Conservation (phyloP, 2,329 filamentous ascomycete species). For the Pseudogymnoascus sp. region DNA sequence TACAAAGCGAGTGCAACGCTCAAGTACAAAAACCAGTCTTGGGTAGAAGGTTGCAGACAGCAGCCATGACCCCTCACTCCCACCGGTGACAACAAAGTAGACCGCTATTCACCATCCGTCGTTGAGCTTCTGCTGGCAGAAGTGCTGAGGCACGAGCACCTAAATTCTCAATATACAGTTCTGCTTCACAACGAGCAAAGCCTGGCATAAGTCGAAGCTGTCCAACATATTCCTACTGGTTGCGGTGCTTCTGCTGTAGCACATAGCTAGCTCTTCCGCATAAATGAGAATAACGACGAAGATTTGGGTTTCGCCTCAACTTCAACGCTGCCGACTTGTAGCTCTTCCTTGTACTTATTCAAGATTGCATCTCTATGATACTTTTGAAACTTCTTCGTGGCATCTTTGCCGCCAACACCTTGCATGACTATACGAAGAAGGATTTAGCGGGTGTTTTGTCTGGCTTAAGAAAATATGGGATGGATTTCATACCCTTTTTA, state of each 20-base stretch:
- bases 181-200: background rate
- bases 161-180: background rate
- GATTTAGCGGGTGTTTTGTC: background rate
- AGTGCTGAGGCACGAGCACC: background rate
- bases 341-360: conserved; percentile 50
- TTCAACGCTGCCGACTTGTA: conserved; percentile 41
- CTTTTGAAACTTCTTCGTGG: conserved; percentile 21
- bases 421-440: conserved; percentile 10
- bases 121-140: background rate
- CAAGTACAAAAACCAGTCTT: background rate
- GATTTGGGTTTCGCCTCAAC: conserved; percentile 1
- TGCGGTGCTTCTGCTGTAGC: background rate
- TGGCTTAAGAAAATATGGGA: conserved; percentile 25
- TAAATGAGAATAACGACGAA: conserved; percentile 2
- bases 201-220: background rate
- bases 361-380: conserved; percentile 16
- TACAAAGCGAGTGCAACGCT: background rate
- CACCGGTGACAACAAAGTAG: background rate
- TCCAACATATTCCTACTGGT: background rate
- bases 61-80: background rate
- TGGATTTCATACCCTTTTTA: conserved; percentile 15
- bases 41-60: background rate
- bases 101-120: background rate
- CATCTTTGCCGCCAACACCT: conserved; percentile 19
- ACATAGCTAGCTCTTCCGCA: background rate